These are phyloP conservation scores for Globisporangium camurandrum DNA, from an alignment of 352 stramenopile species.

Conservation along the genomic window DNA sequence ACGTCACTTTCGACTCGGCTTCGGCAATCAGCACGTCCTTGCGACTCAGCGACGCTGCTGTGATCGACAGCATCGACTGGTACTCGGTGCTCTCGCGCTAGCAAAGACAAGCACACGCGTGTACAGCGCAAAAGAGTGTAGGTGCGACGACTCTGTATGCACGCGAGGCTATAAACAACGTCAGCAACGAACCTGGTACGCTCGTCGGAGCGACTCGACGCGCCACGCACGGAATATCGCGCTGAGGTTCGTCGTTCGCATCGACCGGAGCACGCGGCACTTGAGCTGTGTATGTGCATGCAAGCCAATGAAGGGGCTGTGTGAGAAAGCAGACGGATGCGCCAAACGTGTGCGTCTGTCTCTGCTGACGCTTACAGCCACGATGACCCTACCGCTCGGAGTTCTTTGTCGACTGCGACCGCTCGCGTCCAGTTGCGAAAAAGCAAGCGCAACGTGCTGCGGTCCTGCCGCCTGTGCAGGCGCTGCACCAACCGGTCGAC, in stretches of 20 bases:
- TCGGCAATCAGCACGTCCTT: constrained; percentile 71
- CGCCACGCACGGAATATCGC: constrained; percentile 66
- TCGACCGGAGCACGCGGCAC: constrained; percentile 45
- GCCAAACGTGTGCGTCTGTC: no score
- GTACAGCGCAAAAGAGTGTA: no score
- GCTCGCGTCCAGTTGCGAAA: constrained; percentile 44
- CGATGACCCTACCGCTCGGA: constrained; percentile 26
- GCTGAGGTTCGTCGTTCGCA: constrained; percentile 42
- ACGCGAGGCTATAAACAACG: neutral
- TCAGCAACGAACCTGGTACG: constrained; percentile 37
- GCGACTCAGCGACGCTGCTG: constrained; percentile 56
- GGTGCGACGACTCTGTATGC: neutral
- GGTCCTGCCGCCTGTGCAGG: constrained; percentile 12
- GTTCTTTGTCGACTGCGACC: constrained; percentile 30
- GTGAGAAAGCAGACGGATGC: no score
- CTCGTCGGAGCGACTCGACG: constrained; percentile 52
- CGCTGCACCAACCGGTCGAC: constrained; percentile 31
- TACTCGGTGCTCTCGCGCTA: constrained; percentile 67
- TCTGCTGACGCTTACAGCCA: neutral
- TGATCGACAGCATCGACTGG: constrained; percentile 77
- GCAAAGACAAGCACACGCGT: neutral
- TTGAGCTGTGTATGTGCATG: constrained; percentile 31
- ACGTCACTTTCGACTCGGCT: constrained; percentile 51
- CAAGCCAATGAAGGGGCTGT: no score
- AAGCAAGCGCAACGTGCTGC: constrained; percentile 18